Conservation (phyloP, 2,329 filamentous ascomycete genomes). For the Aspergillus tanneri region DNA sequence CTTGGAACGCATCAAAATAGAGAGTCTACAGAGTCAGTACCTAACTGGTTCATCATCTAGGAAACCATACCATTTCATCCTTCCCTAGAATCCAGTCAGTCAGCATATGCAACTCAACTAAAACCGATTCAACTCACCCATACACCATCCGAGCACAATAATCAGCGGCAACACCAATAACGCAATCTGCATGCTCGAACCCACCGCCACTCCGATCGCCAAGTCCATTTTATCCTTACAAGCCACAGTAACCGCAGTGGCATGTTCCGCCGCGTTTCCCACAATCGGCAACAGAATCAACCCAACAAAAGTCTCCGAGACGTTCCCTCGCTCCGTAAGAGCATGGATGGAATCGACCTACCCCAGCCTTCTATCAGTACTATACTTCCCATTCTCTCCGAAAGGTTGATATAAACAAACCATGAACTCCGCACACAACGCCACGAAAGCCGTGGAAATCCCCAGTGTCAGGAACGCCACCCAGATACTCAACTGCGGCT, state of each 20-base stretch:
- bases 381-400: too few relatives aligned
- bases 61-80: slow-evolving; percentile 56
- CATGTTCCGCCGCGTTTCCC: slow-evolving; percentile 66
- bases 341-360: slow-evolving; percentile 56
- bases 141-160: slow-evolving; percentile 62
- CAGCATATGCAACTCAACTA: slow-evolving; percentile 4
- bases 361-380: background rate
- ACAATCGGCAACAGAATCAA: slow-evolving; percentile 65
- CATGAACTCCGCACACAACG: slow-evolving; percentile 70
- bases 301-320: slow-evolving; percentile 63
- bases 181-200: slow-evolving; percentile 65
- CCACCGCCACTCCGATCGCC: slow-evolving; percentile 65
- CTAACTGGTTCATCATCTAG: too few relatives aligned
- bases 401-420: too few relatives aligned
- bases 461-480: slow-evolving; percentile 72
- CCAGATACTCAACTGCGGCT: slow-evolving; percentile 69
- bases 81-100: slow-evolving; percentile 36
- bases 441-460: slow-evolving; percentile 74
- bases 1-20: slow-evolving; percentile 85
- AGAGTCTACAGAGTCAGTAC: slow-evolving; percentile 53
- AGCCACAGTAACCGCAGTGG: slow-evolving; percentile 61
- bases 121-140: slow-evolving; percentile 36
- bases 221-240: slow-evolving; percentile 69
- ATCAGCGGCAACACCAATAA: slow-evolving; percentile 61
- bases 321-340: slow-evolving; percentile 48